Base-by-base conservation (phyloP, 176 grass and related monocot species). In the Bothriochloa decipiens region DNA sequence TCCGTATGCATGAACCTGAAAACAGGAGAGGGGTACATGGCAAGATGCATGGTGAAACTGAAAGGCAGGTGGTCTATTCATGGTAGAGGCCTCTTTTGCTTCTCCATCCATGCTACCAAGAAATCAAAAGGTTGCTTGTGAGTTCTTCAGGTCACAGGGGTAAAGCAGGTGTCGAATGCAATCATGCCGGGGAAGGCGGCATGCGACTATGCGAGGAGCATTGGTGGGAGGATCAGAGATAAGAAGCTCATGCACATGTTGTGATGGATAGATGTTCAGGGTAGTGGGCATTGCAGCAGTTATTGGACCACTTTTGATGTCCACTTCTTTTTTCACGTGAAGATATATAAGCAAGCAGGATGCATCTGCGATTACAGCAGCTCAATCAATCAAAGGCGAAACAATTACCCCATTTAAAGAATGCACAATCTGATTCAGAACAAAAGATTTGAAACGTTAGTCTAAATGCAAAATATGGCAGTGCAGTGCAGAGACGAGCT, bases 221-320 rank as follows among this genome's bases (percentile, higher is more conserved):
- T 63, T 82, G 79, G 83, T 82, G 88, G 84, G 71, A 82, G 67
- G 29, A 86, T 83, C 88, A 74, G 74, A 72, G 20, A 41, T 32
- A 70, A 62, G 86, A 70, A 70, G 50, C 67, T 55, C 46, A 84
- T 47, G 58, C 88, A 74, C 79, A 90, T 78, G 79, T 1, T 86
- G 74, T 86, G 84, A 79, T 83, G 74, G 85, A 83, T 83, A 74
- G 81, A 79, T 90, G 79, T 37, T 72, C 57, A 79, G 67, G 57
- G 41, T 75, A 58, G 83, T 79, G 79, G 79, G 71, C 27, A 68
- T 47, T 68, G 84, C 72, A 68, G 63, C 78, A 72, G 84, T 49
- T 36, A 66, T 82, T 61, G 57, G 68, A 46, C 58, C 57, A 74
- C 61, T 78, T 27, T 45, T 22, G 41, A 76, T 50, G 78, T 26